A percentile compares a stretch with the other conserved stretches of the same genome.
Evolutionary conservation across 2,329 filamentous ascomycete species (phyloP).

Genomic region (Cladophialophora exuberans): DNA sequence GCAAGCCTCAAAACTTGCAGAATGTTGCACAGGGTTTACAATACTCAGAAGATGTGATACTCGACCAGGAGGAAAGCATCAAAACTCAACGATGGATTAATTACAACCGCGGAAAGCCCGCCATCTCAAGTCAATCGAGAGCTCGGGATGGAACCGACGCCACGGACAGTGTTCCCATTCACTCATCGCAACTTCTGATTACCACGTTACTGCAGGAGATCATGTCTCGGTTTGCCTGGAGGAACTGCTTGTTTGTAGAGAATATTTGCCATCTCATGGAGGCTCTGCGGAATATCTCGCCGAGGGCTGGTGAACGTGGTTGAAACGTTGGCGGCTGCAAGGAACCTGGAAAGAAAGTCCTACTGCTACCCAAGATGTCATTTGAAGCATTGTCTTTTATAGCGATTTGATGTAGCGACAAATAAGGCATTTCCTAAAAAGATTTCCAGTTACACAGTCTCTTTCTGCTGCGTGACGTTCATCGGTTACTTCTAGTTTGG

Average conservation of each 20-base stretch:
- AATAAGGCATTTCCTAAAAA: no score
- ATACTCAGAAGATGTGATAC: not conserved
- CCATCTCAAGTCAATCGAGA: not conserved
- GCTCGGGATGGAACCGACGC: not conserved
- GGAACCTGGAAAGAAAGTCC: no score
- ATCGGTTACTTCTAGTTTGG: no score
- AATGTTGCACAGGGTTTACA: not conserved
- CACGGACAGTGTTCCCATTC: not conserved
- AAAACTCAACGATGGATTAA: not conserved
- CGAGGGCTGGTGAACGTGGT: not conserved
- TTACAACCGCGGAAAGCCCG: not conserved
- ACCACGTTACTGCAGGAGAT: conserved; percentile 2
- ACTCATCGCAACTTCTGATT: not conserved
- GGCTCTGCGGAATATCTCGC: conserved; percentile 1
- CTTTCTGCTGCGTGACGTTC: no score
- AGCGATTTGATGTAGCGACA: no score
- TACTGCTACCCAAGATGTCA: no score
- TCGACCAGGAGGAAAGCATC: conserved; percentile 9
- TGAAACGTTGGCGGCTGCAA: not conserved
- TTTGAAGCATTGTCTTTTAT: no score
- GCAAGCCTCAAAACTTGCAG: not conserved
- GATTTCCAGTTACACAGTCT: no score
- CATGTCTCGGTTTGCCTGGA: conserved; percentile 4
- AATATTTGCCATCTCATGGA: conserved; percentile 2
- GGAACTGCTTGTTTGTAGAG: conserved; percentile 3